phyloP scores from a whole-genome alignment of 495 filamentous ascomycete species.

The Cercophora scortea region DNA sequence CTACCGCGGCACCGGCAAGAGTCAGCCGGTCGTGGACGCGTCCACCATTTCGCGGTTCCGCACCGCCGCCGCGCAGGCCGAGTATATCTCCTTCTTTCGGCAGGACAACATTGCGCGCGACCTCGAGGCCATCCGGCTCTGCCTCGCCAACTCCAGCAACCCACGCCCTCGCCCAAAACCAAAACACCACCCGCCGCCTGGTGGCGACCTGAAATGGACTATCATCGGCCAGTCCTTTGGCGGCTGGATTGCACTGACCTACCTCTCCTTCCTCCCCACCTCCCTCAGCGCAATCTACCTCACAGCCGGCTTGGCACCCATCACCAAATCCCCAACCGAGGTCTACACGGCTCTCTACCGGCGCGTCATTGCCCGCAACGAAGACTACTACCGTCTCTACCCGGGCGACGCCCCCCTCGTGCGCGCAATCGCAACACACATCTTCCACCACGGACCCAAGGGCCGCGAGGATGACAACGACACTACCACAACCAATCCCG shows the following conservation, averaged over 20 bases:
- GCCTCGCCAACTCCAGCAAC: background rate
- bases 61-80: slow-evolving; percentile 47
- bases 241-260: slow-evolving; percentile 72
- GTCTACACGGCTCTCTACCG: slow-evolving; percentile 63
- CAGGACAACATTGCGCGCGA: slow-evolving; percentile 84
- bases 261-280: slow-evolving; percentile 67
- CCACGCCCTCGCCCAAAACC: too few species aligned
- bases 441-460: slow-evolving; percentile 19
- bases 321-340: slow-evolving; percentile 57
- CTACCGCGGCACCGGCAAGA: slow-evolving; percentile 80
- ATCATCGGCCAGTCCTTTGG: slow-evolving; percentile 84
- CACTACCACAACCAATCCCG: too few species aligned
- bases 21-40: slow-evolving; percentile 57
- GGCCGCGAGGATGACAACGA: background rate
- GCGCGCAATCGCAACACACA: slow-evolving; percentile 53
- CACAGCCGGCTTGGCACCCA: slow-evolving; percentile 68
- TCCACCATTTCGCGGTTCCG: slow-evolving; percentile 29
- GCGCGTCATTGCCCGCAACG: slow-evolving; percentile 51
- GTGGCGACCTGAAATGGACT: slow-evolving; percentile 57
- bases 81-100: slow-evolving; percentile 70
- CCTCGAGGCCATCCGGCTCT: slow-evolving; percentile 70
- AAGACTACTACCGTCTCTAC: slow-evolving; percentile 67
- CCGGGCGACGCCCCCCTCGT: slow-evolving; percentile 64
- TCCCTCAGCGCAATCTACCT: slow-evolving; percentile 71
- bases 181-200: background rate